Conservation (phyloP, 495 filamentous ascomycete species). For the Aspergillus biplanus region DNA sequence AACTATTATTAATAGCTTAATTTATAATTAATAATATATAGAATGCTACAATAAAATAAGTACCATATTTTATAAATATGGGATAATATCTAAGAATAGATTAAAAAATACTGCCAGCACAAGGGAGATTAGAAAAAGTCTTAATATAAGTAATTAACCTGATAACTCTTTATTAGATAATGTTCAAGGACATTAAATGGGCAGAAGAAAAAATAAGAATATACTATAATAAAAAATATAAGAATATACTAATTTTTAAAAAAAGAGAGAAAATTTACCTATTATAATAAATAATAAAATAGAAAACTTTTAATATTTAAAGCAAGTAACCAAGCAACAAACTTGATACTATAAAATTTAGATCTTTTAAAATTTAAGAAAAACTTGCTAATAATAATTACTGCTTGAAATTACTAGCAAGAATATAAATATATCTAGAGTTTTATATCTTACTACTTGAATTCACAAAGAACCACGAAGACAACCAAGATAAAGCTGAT, state of each 20-base stretch:
- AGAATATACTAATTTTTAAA: background rate
- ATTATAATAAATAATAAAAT: conserved; percentile 15
- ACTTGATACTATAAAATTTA: conserved; percentile 13
- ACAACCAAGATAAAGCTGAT: too few species aligned
- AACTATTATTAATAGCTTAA: conserved; percentile 9
- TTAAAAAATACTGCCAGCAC: background rate
- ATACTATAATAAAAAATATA: conserved; percentile 3
- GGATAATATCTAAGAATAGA: conserved; percentile 4
- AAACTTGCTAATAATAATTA: conserved; percentile 4
- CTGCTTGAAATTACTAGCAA: too few species aligned
- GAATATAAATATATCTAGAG: too few species aligned
- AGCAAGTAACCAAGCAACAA: conserved; percentile 3
- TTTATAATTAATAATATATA: conserved; percentile 13
- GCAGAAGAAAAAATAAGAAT: background rate
- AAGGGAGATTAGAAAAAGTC: conserved; percentile 4
- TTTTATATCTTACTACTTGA: too few species aligned
- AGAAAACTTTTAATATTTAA: conserved; percentile 7
- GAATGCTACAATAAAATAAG: background rate
- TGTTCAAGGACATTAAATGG: conserved; percentile 4
- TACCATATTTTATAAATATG: conserved; percentile 11
- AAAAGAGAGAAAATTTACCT: conserved; percentile 7
- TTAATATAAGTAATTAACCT: conserved; percentile 5
- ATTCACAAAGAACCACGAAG: too few species aligned
- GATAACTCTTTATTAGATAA: background rate
- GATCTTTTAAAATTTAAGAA: conserved; percentile 8